Percentiles rank a stretch among this genome's conserved stretches.
These are phyloP conservation scores for Penicillium hesseltinei DNA, from an alignment of 2,329 filamentous ascomycete genomes.

Conservation along the genomic window DNA sequence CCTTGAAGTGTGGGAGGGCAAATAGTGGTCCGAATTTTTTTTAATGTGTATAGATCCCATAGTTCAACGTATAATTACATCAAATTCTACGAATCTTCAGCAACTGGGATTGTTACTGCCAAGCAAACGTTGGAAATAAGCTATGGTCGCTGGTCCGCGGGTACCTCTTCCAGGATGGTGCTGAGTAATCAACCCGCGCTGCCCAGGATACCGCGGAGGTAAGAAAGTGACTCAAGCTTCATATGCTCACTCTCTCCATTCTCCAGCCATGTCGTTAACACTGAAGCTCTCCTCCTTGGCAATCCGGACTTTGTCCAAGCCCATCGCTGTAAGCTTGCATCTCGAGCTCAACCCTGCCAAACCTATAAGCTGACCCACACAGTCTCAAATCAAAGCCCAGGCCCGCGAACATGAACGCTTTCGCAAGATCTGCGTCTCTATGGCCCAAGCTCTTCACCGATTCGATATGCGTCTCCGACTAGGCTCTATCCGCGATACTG, in stretches of 20 bases:
- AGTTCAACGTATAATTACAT: too few relatives aligned
- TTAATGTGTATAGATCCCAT: too few relatives aligned
- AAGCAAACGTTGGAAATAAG: not conserved
- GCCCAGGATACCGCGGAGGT: not conserved
- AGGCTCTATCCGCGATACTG: constrained; percentile 62
- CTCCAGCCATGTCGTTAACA: constrained; percentile 58
- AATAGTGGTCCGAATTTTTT: too few relatives aligned
- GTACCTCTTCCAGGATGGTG: not conserved
- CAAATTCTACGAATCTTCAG: not conserved
- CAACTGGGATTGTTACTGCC: not conserved
- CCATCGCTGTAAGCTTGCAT: constrained; percentile 57
- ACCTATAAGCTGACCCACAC: constrained; percentile 24
- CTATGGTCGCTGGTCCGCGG: not conserved
- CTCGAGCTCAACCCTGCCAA: not conserved
- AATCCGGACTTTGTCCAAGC: constrained; percentile 65
- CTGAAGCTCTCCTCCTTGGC: constrained; percentile 65
- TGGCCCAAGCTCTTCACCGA: constrained; percentile 64
- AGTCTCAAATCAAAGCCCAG: constrained; percentile 68
- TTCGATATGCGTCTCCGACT: constrained; percentile 68
- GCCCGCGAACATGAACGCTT: constrained; percentile 68
- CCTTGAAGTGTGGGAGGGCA: too few relatives aligned
- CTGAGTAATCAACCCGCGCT: not conserved
- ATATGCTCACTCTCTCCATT: not conserved
- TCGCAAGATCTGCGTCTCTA: constrained; percentile 58
- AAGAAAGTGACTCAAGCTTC: constrained; percentile 14